phyloP scores from a whole-genome alignment of 2,329 filamentous ascomycete species.

The Cladorrhinum sp. region DNA sequence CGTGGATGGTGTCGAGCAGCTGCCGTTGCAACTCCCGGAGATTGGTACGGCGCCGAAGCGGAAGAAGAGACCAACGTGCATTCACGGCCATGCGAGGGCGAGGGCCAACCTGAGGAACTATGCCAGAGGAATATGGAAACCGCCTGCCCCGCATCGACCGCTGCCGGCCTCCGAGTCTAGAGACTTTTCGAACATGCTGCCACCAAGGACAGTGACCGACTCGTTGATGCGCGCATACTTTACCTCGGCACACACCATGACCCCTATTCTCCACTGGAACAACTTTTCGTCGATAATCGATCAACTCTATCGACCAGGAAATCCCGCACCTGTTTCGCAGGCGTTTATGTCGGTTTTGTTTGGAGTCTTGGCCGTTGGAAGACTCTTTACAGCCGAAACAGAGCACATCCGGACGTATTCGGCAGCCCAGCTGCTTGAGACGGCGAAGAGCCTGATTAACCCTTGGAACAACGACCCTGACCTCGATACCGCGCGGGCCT shows the following conservation, averaged over 20 bases:
- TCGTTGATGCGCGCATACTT: slow-evolving; percentile 74
- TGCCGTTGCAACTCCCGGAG: slow-evolving; percentile 58
- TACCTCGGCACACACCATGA: slow-evolving; percentile 70
- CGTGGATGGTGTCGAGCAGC: slow-evolving; percentile 46
- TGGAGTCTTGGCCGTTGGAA: slow-evolving; percentile 77
- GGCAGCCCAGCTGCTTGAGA: slow-evolving; percentile 66
- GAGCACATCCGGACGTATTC: slow-evolving; percentile 52
- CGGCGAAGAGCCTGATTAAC: slow-evolving; percentile 67
- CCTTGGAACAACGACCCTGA: slow-evolving; percentile 77
- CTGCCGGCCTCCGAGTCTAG: slow-evolving; percentile 37
- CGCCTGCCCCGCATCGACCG: slow-evolving; percentile 65
- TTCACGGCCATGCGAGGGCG: slow-evolving; percentile 69
- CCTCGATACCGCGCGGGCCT: slow-evolving; percentile 70
- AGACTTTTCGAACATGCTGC: slow-evolving; percentile 49
- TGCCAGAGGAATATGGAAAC: slow-evolving; percentile 76
- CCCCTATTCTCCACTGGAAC: slow-evolving; percentile 86
- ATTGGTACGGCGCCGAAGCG: slow-evolving; percentile 64
- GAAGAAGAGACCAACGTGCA: slow-evolving; percentile 57
- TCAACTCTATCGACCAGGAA: slow-evolving; percentile 66
- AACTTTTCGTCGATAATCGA: slow-evolving; percentile 76
- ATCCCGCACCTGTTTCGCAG: slow-evolving; percentile 57
- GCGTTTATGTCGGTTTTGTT: slow-evolving; percentile 81
- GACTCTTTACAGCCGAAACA: slow-evolving; percentile 63
- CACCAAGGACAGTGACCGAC: slow-evolving; percentile 67
- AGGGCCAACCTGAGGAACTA: slow-evolving; percentile 70